Conservation (phyloP, 306 rosid species). For the Cucurbita ficifolia region DNA sequence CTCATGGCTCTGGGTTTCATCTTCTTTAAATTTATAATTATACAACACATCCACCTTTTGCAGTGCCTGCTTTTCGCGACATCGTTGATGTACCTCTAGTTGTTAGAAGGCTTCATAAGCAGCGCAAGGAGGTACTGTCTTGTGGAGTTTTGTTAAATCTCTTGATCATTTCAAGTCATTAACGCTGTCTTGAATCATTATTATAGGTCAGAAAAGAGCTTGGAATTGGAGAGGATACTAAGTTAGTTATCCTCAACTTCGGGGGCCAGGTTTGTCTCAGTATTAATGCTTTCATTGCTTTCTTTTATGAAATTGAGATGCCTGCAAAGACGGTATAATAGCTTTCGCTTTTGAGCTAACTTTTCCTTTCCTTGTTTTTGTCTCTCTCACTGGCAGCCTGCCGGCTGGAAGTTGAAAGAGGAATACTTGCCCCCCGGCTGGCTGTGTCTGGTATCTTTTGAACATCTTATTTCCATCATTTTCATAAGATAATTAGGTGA, state of each 20-base stretch:
- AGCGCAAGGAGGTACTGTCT: slow-evolving; percentile 69
- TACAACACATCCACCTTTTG: background rate
- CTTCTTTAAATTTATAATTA: background rate
- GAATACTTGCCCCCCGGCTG: slow-evolving; percentile 81
- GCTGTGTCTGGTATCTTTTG: slow-evolving; percentile 68
- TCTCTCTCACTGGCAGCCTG: slow-evolving; percentile 54
- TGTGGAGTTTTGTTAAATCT: background rate
- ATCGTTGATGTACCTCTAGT: slow-evolving; percentile 86
- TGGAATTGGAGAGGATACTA: slow-evolving; percentile 44
- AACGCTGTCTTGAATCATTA: slow-evolving; percentile 2
- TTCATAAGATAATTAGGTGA: background rate
- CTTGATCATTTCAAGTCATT: slow-evolving; percentile 10
- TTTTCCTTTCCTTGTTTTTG: background rate
- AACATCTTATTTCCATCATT: slow-evolving; percentile 8
- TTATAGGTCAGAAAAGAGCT: slow-evolving; percentile 85
- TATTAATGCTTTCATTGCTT: background rate
- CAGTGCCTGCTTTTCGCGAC: slow-evolving; percentile 98
- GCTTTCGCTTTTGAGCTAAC: background rate
- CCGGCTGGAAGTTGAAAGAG: slow-evolving; percentile 88
- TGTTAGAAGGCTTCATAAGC: slow-evolving; percentile 82
- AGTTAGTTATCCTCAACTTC: slow-evolving; percentile 80
- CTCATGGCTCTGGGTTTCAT: background rate
- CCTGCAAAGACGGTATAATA: background rate
- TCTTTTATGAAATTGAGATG: background rate
- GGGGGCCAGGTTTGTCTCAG: slow-evolving; percentile 76